Base-by-base conservation (phyloP, 2,329 filamentous ascomycete genomes). In the Phialophora verrucosa region DNA sequence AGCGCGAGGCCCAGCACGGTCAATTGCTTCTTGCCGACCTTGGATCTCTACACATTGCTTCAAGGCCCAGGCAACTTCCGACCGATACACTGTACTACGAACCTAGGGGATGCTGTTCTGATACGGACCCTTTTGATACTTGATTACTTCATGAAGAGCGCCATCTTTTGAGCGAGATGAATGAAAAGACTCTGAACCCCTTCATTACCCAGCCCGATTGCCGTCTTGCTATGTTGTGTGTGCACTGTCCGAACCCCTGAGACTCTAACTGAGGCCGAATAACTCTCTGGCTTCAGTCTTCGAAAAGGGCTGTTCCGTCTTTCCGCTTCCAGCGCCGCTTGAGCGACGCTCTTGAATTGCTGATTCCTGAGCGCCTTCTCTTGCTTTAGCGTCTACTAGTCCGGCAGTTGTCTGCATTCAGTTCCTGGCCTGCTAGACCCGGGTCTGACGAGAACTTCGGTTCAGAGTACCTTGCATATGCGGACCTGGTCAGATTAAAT, bases 41-140 rank as follows among this genome's bases (percentile, higher is more conserved):
- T 54, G 55, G 60, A 63, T 32, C 54, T 63, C 29, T 56, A 47
- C 56, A 32, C 27, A 23, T 29, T 35, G 57, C 59, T 59, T 59
- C 59, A 66, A 59, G 59, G 42, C 56, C 59, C 59, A 49, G 59
- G 63, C 63, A 66, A 53, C 38, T 31, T 55, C 59, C 35, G 60
- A 55, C 49, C 49, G 56, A 53, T 38, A 57, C 50, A 60, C 44
- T 60, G 56, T 60, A 67, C 63, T 32, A 59, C 51, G n/a, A 53
- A 55, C 32, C 53, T 62, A 67, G 49, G 57, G 65, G 65, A 67
- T 67, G 62, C 65, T 67, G 62, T 64, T 59, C 62, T 64, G 65
- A 67, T 67, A 64, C 51, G 14, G 25, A 55, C 62, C 63, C 42
- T 64, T 62, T 64, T 62, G 65, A 67, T 67, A 64, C 56, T 23